Conservation (phyloP, 2,329 filamentous ascomycete genomes). For the Grosmannia serpens region DNA sequence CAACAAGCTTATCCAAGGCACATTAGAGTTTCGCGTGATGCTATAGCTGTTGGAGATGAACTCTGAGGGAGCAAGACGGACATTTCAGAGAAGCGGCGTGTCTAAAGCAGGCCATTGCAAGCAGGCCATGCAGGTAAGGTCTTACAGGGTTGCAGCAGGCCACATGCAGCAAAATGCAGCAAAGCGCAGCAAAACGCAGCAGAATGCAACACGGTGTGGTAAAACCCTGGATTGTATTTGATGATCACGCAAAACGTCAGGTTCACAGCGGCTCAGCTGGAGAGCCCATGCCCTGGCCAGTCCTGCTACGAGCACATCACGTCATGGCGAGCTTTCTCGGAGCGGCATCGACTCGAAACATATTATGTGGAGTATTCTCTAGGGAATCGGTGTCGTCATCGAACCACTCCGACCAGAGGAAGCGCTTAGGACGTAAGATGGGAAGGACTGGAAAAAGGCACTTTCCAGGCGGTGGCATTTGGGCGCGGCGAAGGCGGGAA, state of each 20-base stretch:
- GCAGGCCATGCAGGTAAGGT: no score
- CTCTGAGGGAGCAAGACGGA: neutral
- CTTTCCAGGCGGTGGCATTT: no score
- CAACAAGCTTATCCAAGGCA: neutral
- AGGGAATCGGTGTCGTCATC: neutral
- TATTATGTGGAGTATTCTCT: neutral
- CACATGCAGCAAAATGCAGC: neutral
- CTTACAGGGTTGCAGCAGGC: neutral
- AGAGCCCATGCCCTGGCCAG: neutral
- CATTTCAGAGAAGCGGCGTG: neutral
- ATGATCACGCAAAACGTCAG: no score
- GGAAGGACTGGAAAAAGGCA: neutral
- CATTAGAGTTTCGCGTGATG: no score
- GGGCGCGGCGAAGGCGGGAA: no score
- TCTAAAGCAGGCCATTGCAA: neutral
- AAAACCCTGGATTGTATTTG: no score
- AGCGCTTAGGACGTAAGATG: neutral
- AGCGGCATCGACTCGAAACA: neutral
- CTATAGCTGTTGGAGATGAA: no score
- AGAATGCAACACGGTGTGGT: no score
- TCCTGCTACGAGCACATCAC: neutral
- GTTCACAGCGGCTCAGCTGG: neutral
- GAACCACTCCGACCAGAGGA: neutral
- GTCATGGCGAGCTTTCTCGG: neutral
- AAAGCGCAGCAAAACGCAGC: no score